These are phyloP conservation scores for Globisporangium mamillatum DNA, from an alignment of 352 stramenopile species.

Conservation along the genomic window DNA sequence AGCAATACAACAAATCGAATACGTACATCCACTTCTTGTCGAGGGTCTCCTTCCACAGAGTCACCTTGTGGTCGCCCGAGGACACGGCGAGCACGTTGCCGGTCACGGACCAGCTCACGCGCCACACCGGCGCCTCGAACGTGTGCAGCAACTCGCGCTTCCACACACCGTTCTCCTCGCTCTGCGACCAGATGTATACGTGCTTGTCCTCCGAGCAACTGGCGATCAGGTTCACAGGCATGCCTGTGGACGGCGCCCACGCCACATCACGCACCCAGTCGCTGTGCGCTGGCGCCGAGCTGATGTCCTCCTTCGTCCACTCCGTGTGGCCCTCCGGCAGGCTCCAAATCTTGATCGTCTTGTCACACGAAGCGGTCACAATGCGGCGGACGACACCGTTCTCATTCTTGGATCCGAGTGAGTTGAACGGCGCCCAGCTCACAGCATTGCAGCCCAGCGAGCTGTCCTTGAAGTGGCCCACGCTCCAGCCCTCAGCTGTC, in stretches of 20 bases:
- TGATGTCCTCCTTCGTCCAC: constrained; percentile 80
- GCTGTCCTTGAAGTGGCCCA: constrained; percentile 93
- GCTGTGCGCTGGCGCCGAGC: constrained; percentile 80
- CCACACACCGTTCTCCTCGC: constrained; percentile 73
- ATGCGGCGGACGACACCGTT: constrained; percentile 66
- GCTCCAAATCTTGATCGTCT: constrained; percentile 96
- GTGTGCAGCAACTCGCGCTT: constrained; percentile 91
- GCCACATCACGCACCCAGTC: constrained; percentile 98
- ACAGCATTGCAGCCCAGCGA: constrained; percentile 96
- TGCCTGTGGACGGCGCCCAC: constrained; percentile 93
- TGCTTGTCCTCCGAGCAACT: constrained; percentile 88
- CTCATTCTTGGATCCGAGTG: constrained; percentile 46
- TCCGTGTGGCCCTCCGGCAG: constrained; percentile 65
- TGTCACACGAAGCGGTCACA: constrained; percentile 97
- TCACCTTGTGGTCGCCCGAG: constrained; percentile 96
- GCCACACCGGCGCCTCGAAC: constrained; percentile 97
- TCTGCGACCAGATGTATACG: constrained; percentile 96
- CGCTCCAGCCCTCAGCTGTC: constrained; percentile 83
- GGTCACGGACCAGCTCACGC: constrained; percentile 98
- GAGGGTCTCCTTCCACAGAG: constrained; percentile 97
- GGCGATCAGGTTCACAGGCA: constrained; percentile 94
- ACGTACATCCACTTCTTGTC: constrained; percentile 96
- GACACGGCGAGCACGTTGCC: constrained; percentile 98
- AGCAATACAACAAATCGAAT: neutral
- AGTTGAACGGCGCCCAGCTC: constrained; percentile 93